These are phyloP conservation scores for Rhytidiadelphus loreus DNA, from an alignment of 225 moss, liverwort and hornwort genomes.

Conservation along the genomic window DNA sequence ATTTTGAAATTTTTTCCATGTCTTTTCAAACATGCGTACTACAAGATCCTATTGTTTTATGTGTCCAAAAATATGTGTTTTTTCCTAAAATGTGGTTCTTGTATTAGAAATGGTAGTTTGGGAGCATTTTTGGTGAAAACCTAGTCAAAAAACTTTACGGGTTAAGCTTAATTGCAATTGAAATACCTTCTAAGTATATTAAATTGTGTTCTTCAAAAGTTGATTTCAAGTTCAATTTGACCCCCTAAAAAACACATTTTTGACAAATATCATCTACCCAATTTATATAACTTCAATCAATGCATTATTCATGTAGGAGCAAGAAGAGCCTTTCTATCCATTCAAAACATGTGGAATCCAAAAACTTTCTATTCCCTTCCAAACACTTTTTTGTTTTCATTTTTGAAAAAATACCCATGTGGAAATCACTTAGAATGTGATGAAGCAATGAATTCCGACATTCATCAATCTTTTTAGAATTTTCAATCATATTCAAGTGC, in stretches of 20 bases:
- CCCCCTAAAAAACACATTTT: not conserved
- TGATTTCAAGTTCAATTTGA: not conserved
- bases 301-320: not conserved
- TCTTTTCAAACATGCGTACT: no score
- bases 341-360: not conserved
- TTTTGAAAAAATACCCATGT: rapidly evolving
- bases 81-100: no score
- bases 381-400: not conserved
- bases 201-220: not conserved
- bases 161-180: not conserved
- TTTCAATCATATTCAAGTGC: not conserved
- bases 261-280: not conserved
- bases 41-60: no score
- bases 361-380: not conserved
- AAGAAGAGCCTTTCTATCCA: not conserved
- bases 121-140: no score
- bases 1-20: no score
- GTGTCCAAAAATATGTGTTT: no score
- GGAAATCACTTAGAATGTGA: not conserved
- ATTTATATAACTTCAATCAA: not conserved
- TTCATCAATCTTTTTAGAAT: not conserved
- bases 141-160: no score
- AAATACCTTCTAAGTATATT: not conserved
- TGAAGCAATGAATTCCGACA: not conserved
- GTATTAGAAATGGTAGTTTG: no score